Evolutionary conservation across 495 filamentous ascomycete species (phyloP).

Genomic region (Aspergillus homomorphus): DNA sequence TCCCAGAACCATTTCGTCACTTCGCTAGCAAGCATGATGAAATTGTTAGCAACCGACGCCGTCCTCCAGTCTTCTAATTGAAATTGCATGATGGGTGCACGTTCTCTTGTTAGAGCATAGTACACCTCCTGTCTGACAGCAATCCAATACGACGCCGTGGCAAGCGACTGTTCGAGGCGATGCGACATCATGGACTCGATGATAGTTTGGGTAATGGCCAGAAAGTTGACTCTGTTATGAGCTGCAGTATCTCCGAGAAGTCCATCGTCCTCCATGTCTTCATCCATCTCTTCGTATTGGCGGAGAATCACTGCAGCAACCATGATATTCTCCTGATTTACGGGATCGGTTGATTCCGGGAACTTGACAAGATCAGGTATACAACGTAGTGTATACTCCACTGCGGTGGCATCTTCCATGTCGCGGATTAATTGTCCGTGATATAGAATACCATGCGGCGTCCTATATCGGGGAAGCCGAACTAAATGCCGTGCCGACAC

Average conservation of each 20-base stretch:
- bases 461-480: conserved; percentile 25
- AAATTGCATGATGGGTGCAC: conserved; percentile 15
- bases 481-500: conserved; percentile 23
- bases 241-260: neutral
- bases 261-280: conserved; percentile 22
- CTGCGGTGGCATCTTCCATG: conserved; percentile 18
- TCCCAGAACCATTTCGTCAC: conserved; percentile 29
- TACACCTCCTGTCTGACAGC: conserved; percentile 28
- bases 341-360: conserved; percentile 17
- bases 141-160: conserved; percentile 28
- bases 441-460: conserved; percentile 19
- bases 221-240: conserved; percentile 18
- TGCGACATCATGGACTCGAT: conserved; percentile 26
- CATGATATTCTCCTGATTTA: conserved; percentile 29
- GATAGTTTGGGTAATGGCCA: conserved; percentile 25
- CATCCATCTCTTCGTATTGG: conserved; percentile 33
- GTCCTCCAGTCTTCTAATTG: conserved; percentile 11
- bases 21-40: conserved; percentile 25
- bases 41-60: conserved; percentile 19
- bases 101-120: conserved; percentile 23
- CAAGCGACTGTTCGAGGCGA: conserved; percentile 19
- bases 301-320: conserved; percentile 28
- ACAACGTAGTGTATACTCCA: conserved; percentile 30
- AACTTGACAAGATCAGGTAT: conserved; percentile 26
- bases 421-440: conserved; percentile 19